Percentiles rank a stretch among this genome's conserved stretches.
Conservation (phyloP, 192 early-diverging fungal genomes). For the Coemansia sp. region DNA sequence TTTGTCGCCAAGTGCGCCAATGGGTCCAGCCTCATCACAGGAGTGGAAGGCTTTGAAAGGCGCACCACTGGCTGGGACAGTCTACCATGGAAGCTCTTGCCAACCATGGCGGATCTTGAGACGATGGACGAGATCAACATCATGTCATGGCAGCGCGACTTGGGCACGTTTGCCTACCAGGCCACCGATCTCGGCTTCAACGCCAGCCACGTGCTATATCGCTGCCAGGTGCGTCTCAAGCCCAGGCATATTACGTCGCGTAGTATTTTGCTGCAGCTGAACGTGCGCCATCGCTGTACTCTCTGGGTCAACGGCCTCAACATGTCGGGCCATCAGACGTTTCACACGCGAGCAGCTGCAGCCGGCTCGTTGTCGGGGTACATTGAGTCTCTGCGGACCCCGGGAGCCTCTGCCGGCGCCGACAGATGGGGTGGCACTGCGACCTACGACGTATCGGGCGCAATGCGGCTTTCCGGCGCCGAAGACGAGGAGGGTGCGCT, state of each 20-base stretch:
- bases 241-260: slow-evolving; percentile 20
- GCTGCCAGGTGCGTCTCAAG: slow-evolving; percentile 50
- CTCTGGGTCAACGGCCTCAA: slow-evolving; percentile 67
- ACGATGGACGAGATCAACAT: slow-evolving; percentile 52
- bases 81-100: slow-evolving; percentile 51
- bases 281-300: slow-evolving; percentile 68
- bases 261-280: slow-evolving; percentile 56
- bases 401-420: slow-evolving; percentile 49
- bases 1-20: neutral
- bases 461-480: slow-evolving; percentile 29
- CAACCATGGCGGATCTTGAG: slow-evolving; percentile 44
- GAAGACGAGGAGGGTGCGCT: slow-evolving; percentile 46
- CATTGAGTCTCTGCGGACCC: slow-evolving; percentile 19
- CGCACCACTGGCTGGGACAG: slow-evolving; percentile 40
- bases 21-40: neutral
- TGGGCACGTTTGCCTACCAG: slow-evolving; percentile 50
- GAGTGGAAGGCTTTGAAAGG: slow-evolving; percentile 26
- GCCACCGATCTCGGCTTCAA: slow-evolving; percentile 60
- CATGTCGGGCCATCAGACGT: slow-evolving; percentile 76
- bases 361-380: slow-evolving; percentile 15
- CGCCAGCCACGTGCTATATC: slow-evolving; percentile 63
- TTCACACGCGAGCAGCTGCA: slow-evolving; percentile 53
- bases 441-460: slow-evolving; percentile 56
- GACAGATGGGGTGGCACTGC: slow-evolving; percentile 60
- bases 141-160: slow-evolving; percentile 44